Evolutionary conservation across 2,329 filamentous ascomycete genomes (phyloP), one percentile per base, ranked within the genome.

Genomic region (Metarhizium sp.): DNA sequence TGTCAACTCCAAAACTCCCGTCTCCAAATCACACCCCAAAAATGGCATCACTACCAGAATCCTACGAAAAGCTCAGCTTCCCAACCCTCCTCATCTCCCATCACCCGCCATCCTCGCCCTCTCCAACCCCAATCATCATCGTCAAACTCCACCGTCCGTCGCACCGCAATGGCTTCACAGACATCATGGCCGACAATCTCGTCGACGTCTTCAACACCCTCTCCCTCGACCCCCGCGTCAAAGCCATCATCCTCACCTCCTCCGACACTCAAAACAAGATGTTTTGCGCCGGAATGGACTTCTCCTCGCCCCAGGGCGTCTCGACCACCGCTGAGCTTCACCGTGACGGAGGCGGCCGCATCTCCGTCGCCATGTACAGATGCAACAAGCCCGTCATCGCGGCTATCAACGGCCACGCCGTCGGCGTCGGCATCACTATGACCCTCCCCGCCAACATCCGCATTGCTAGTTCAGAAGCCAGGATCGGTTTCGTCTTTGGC

Each of bases 401-500:
- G 0, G 82, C 81, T 4, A 71, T 84, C 56, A 82, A 84, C 64
- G 82, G 82, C 18, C 73, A 74, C 49, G 80, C 80, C 20, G 81
- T 84, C 3, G 82, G 81, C 52, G 74, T 84, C 3, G 81, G 82
- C 29, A 79, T 84, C 60, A 85, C 81, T 42, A 81, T 84, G 77
- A 81, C 80, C 34, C 72, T 85, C 4, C 75, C 81, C 2, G 78
- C 77, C 53, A 75, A 73, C 51, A 73, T 81, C 53, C 73, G 78
- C 52, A 63, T 86, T 59, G 81, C 74, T 45, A 81, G 79, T 60
- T 66, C 71, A 45, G 69, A 72, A 11, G 84, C 86, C 2, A 87
- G 86, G 64, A 79, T 90, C 59, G 87, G 87, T 53, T 88, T 90
- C 65, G 86, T 90, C 18, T 92, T 91, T 67, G 77, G 79, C 29